Base-by-base conservation (phyloP, 257 asterid genomes). In the Penstemon newberryi region DNA sequence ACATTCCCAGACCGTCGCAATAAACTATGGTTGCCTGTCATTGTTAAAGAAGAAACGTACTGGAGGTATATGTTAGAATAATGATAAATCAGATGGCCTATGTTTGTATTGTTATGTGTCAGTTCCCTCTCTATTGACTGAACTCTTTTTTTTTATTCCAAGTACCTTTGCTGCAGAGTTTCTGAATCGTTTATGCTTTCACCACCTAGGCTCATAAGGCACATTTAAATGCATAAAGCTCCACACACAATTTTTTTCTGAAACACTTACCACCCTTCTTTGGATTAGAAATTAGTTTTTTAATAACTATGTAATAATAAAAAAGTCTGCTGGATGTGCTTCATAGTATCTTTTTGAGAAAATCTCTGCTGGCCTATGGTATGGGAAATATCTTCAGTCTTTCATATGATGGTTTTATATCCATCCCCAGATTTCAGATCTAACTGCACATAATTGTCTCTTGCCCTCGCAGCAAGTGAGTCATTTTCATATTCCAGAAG, bases 11-110 rank as follows among this genome's bases (percentile, higher is more conserved):
- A 70, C 78, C 57, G 60, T 74, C 40, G 80, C 84, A 33, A 63
- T 95, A 78, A 79, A 66, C 70, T 77, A 77, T 42, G 90, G 94
- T 63, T 80, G 88, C 73, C 78, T 81, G 36, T 63, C 89, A 25
- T 79, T 85, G 75, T 77, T 82, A 76, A 90, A 90, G 87, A 90
- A 90, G 89, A 90, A 85, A 82, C 92, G 92, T 45, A 74, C 97
- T 56, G 96, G 87, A 67, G 98, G 98, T 93, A 86, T 25, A 25
- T 61, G 89, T 68, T 69, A 15, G 49, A 51, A 50, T 50, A 37
- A 60, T 61, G 46, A 79, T 52, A 39, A 58, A 51, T 10, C 36
- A 66, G 15, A 33, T 66, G 57, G 18, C 47, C 11, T 57, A 18
- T 67, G n/a, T 6, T 60, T n/a, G 63, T 39, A 59, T 51, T 51